A percentile compares a stretch with the other conserved stretches of the same genome.
Conservation (phyloP, 768 basidiomycete genomes). For the Tricholoma hemisulphureum region DNA sequence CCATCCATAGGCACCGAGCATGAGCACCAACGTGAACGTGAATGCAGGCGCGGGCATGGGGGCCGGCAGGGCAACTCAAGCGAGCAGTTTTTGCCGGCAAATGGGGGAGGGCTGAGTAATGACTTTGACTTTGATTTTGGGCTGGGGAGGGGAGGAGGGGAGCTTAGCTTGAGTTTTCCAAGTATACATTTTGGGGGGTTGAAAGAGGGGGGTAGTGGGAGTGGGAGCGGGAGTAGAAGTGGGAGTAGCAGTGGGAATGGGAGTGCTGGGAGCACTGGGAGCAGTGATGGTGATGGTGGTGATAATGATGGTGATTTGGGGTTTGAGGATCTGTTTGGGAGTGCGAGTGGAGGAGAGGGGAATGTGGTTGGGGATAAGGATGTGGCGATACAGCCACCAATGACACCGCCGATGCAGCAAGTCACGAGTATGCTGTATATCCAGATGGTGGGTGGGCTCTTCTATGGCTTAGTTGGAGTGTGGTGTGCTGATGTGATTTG, state of each 20-base stretch:
- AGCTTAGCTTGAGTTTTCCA: conserved; percentile 57
- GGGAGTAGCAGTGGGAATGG: conserved; percentile 24
- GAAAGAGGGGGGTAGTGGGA: conserved; percentile 31
- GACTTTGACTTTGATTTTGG: conserved; percentile 51
- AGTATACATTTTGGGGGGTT: conserved; percentile 77
- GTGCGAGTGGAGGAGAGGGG: conserved; percentile 33
- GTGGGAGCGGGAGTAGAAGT: conserved; percentile 18
- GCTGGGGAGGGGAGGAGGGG: conserved; percentile 21
- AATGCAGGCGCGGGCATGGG: too few relatives aligned
- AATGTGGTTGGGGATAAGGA: conserved; percentile 37
- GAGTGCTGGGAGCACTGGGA: conserved; percentile 9
- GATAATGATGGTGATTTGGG: conserved; percentile 28
- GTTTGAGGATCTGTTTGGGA: background rate
- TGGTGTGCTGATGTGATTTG: conserved; percentile 6
- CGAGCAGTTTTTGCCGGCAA: conserved; percentile 38
- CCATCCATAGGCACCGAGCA: too few relatives aligned
- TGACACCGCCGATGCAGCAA: conserved; percentile 22
- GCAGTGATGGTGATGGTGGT: conserved; percentile 28
- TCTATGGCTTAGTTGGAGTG: background rate
- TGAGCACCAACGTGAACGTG: too few relatives aligned
- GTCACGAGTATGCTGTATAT: conserved; percentile 77
- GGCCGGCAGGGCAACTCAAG: conserved; percentile 18
- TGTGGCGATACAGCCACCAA: conserved; percentile 7
- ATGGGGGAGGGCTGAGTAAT: conserved; percentile 60
- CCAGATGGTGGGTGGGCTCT: conserved; percentile 67